Evolutionary conservation across 495 filamentous ascomycete species (phyloP).

Genomic region (Hypoxylon lienhwacheense): DNA sequence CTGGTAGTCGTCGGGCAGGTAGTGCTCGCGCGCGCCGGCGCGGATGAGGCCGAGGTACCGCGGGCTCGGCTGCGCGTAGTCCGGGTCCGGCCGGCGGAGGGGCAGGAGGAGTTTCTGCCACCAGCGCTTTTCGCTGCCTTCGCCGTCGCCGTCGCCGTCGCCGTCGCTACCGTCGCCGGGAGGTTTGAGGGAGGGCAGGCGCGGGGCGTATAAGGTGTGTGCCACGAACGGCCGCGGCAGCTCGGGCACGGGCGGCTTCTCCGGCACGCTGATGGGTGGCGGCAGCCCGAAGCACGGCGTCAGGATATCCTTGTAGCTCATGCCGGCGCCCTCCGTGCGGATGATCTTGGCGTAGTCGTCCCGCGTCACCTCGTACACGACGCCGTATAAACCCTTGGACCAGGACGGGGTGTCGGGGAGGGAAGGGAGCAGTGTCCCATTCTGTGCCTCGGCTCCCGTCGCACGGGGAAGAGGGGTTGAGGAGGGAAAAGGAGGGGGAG

Average conservation of each 20-base stretch:
- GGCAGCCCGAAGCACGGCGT: constrained; percentile 74
- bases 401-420: constrained; percentile 55
- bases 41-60: constrained; percentile 79
- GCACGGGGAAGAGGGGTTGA: neutral
- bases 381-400: constrained; percentile 81
- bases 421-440: constrained; percentile 11
- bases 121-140: constrained; percentile 12
- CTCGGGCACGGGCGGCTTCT: constrained; percentile 45
- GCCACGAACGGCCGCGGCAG: constrained; percentile 50
- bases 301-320: constrained; percentile 82
- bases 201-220: constrained; percentile 49
- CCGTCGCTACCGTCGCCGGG: constrained; percentile 12
- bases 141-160: constrained; percentile 10
- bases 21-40: constrained; percentile 75
- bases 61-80: constrained; percentile 77
- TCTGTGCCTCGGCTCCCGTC: constrained; percentile 33
- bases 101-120: constrained; percentile 40
- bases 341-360: constrained; percentile 84
- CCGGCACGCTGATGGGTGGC: constrained; percentile 43
- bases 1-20: constrained; percentile 73
- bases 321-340: constrained; percentile 82
- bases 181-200: constrained; percentile 29
- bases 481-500: constrained; percentile 32
- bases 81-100: constrained; percentile 59
- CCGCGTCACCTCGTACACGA: constrained; percentile 89